phyloP scores from a whole-genome alignment of 169 alveolate species.

The Eimeria tenella region DNA sequence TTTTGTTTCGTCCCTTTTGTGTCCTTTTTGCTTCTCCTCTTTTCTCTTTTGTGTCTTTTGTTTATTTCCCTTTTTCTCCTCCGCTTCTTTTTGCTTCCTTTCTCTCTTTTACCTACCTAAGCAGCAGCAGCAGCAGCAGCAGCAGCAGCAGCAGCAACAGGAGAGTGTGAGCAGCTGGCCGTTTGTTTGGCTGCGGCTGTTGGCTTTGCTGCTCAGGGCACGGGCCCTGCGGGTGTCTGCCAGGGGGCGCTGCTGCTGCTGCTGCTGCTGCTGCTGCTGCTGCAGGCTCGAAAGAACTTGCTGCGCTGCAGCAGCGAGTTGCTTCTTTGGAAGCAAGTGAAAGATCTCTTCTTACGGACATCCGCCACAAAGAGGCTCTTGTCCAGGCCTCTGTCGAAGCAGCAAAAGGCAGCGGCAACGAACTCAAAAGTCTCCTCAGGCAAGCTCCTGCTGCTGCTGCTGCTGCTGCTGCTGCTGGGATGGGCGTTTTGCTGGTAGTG shows the following conservation, averaged over 20 bases:
- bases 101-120: not conserved
- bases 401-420: constrained; percentile 17
- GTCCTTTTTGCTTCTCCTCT: not conserved
- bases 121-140: not conserved
- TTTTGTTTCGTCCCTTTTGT: not conserved
- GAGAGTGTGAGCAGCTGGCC: not conserved
- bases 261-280: too few species aligned
- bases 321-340: constrained; percentile 13
- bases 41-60: not conserved
- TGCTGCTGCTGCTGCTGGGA: too few species aligned
- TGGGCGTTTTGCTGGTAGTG: too few species aligned
- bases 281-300: not conserved
- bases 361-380: constrained; percentile 9
- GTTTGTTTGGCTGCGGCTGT: not conserved
- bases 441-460: not conserved
- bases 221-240: not conserved
- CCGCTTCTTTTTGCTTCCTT: not conserved
- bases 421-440: constrained; percentile 27
- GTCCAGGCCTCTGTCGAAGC: constrained; percentile 26
- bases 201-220: not conserved
- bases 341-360: not conserved
- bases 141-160: constrained; percentile 31
- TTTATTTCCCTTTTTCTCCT: not conserved
- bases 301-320: constrained; percentile 1
- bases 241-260: too few species aligned